Evolutionary conservation across 345 rosid species (phyloP).

Genomic region (Eucalyptus globulus): DNA sequence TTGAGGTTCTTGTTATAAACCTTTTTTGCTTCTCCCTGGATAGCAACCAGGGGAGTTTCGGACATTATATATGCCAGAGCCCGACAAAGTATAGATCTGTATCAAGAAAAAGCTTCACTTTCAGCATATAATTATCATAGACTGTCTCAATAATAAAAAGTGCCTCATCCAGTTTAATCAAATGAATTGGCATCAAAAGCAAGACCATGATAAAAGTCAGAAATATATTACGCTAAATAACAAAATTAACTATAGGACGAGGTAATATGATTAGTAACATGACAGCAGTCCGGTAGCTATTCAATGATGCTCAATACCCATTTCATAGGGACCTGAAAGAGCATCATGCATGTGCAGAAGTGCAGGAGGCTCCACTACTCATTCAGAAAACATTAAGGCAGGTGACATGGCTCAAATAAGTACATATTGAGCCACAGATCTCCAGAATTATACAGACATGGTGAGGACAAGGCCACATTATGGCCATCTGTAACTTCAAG

Average conservation of each 20-base stretch:
- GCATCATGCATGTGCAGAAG: not conserved
- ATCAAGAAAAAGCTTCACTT: slow-evolving; percentile 2
- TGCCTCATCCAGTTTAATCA: not conserved
- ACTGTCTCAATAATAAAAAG: not conserved
- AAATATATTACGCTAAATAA: not conserved
- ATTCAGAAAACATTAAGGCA: not conserved
- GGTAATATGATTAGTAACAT: not conserved
- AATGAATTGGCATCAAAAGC: not conserved
- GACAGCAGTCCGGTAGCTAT: not conserved
- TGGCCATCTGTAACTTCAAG: not conserved
- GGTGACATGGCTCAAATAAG: not conserved
- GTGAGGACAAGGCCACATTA: not conserved
- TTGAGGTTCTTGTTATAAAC: slow-evolving; percentile 15
- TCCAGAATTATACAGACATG: not conserved
- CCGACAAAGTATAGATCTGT: slow-evolving; percentile 53
- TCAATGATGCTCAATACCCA: not conserved
- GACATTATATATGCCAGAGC: slow-evolving; percentile 61
- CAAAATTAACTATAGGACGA: not conserved
- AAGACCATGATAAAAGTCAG: not conserved
- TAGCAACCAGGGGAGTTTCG: slow-evolving; percentile 50
- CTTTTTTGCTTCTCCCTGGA: slow-evolving; percentile 62
- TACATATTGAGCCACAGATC: not conserved
- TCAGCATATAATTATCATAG: not conserved
- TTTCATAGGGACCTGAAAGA: not conserved
- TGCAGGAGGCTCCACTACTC: not conserved